Evolutionary conservation across 352 stramenopile genomes (phyloP).

Genomic region (Globisporangium apiculatum): DNA sequence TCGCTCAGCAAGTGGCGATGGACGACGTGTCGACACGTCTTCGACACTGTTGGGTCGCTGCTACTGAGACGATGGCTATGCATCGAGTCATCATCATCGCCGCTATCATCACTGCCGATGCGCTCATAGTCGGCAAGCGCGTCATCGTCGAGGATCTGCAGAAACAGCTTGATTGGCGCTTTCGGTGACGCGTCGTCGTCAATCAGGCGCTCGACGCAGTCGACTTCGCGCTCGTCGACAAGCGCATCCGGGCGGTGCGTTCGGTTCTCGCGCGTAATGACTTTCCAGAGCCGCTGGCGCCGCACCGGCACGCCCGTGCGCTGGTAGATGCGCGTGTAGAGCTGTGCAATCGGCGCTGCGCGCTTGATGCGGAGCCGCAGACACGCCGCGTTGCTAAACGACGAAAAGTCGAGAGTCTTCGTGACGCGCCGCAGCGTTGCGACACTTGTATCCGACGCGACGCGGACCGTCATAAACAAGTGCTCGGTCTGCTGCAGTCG

Average conservation of each 20-base stretch:
- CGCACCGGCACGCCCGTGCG: conserved; percentile 56
- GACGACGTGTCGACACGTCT: conserved; percentile 12
- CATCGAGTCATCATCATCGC: conserved; percentile 1
- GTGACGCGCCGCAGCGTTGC: conserved; percentile 62
- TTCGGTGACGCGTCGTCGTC: conserved; percentile 70
- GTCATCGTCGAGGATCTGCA: conserved; percentile 44
- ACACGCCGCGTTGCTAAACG: conserved; percentile 54
- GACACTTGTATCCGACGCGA: conserved; percentile 70
- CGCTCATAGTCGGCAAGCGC: neutral
- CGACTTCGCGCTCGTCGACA: conserved; percentile 33
- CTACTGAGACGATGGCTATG: neutral
- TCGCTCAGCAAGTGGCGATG: conserved; percentile 55
- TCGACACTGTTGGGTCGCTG: neutral
- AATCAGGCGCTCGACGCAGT: conserved; percentile 51
- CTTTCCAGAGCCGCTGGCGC: conserved; percentile 74
- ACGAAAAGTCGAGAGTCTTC: conserved; percentile 72
- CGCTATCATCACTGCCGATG: neutral
- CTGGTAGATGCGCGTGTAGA: conserved; percentile 57
- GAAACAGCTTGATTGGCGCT: conserved; percentile 55
- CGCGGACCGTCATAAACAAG: conserved; percentile 72
- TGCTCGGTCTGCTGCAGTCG: conserved; percentile 77
- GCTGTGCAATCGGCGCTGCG: conserved; percentile 42
- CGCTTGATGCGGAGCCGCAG: conserved; percentile 65
- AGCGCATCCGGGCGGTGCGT: conserved; percentile 68
- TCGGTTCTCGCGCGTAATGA: conserved; percentile 81